These are phyloP conservation scores for Mortierella sp. DNA, from an alignment of 371 early-diverging fungal genomes.

Conservation along the genomic window DNA sequence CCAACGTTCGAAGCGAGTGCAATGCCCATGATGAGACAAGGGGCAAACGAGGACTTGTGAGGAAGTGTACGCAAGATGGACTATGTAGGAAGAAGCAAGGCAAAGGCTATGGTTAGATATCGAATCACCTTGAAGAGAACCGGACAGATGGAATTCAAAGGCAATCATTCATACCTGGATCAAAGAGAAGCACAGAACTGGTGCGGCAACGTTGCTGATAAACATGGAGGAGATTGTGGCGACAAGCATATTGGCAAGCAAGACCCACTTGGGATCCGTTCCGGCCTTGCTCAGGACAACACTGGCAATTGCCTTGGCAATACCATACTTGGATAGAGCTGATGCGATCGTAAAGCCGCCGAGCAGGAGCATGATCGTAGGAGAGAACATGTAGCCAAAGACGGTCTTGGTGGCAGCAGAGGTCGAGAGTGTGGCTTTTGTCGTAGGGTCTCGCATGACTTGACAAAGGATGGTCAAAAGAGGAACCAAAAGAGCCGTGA, in stretches of 20 bases:
- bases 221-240: conserved; percentile 82
- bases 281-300: conserved; percentile 77
- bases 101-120: background rate
- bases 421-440: conserved; percentile 54
- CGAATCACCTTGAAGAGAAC: too few relatives aligned
- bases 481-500: conserved; percentile 91
- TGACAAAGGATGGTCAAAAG: conserved; percentile 83
- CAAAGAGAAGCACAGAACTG: conserved; percentile 85
- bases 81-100: conserved; percentile 36
- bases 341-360: conserved; percentile 87
- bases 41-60: conserved; percentile 70
- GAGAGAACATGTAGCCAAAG: conserved; percentile 84
- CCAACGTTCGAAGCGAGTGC: conserved; percentile 87
- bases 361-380: conserved; percentile 84
- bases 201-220: conserved; percentile 87
- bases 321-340: conserved; percentile 78
- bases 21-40: conserved; percentile 81
- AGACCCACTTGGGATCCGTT: conserved; percentile 69
- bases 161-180: conserved; percentile 60
- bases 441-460: conserved; percentile 74
- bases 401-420: conserved; percentile 75
- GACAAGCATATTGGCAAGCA: conserved; percentile 81
- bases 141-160: background rate
- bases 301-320: conserved; percentile 78
- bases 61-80: conserved; percentile 83